Conservation (phyloP, 116 monocot species). For the Papilionanthe hybrid region DNA sequence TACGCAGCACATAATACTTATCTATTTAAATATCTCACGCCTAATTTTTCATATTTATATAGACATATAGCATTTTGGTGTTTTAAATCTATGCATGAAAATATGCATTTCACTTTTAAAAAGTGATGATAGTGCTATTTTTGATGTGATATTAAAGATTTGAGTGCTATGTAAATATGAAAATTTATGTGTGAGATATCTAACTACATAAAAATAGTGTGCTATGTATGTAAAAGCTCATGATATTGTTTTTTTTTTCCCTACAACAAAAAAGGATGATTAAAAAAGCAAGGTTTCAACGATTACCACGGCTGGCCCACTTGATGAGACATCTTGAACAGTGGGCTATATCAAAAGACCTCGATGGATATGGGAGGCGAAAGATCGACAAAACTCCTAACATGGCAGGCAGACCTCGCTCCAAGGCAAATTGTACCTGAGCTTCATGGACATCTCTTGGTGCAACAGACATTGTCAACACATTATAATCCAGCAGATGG, state of each 20-base stretch:
- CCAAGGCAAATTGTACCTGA: constrained; percentile 90
- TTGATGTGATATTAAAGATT: too few relatives aligned
- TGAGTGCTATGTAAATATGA: too few relatives aligned
- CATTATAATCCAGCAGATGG: constrained; percentile 57
- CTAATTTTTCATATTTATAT: too few relatives aligned
- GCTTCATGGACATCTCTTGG: constrained; percentile 80
- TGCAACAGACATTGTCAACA: constrained; percentile 80
- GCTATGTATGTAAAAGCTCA: too few relatives aligned
- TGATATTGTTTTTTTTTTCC: neutral
- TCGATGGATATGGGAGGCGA: constrained; percentile 72
- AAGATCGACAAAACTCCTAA: constrained; percentile 53
- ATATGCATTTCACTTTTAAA: too few relatives aligned
- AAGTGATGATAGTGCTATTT: too few relatives aligned
- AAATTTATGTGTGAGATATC: too few relatives aligned
- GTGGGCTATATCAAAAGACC: constrained; percentile 85
- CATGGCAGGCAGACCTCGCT: constrained; percentile 84
- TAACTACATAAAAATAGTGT: too few relatives aligned
- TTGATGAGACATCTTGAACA: constrained; percentile 77
- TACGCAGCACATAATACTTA: too few relatives aligned
- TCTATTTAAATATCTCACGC: too few relatives aligned
- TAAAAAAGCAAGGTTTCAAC: neutral
- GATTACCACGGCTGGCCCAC: constrained; percentile 64
- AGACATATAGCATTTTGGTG: too few relatives aligned
- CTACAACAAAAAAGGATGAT: neutral
- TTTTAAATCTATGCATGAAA: too few relatives aligned